phyloP scores from a whole-genome alignment of 768 basidiomycete genomes.

The Serendipita vermifera region DNA sequence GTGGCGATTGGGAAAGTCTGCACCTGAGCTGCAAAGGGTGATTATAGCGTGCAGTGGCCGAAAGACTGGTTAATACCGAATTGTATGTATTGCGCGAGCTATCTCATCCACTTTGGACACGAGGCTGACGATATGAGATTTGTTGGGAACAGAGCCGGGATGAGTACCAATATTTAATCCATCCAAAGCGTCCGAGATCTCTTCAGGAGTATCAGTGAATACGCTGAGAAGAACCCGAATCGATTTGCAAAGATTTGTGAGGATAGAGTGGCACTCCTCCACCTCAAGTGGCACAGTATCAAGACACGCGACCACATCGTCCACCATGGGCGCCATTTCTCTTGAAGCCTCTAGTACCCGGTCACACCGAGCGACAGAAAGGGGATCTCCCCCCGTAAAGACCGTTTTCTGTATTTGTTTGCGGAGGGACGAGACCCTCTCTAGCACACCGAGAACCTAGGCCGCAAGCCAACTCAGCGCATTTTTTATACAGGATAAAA shows the following conservation, averaged over 20 bases:
- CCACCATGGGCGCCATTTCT: background rate
- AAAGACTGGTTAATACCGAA: no score
- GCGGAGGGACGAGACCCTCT: background rate
- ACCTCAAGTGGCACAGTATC: constrained; percentile 1
- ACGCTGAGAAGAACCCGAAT: no score
- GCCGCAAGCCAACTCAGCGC: background rate
- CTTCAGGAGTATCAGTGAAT: no score
- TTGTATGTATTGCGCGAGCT: no score
- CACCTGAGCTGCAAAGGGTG: no score
- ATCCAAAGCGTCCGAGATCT: no score
- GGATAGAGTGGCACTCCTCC: background rate
- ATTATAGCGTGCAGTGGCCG: no score
- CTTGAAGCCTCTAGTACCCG: background rate
- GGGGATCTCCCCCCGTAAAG: background rate
- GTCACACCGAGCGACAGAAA: background rate
- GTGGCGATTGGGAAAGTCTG: no score
- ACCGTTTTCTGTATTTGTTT: constrained; percentile 6
- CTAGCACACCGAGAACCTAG: background rate
- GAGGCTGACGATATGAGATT: no score
- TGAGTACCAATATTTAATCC: no score
- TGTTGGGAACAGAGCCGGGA: no score
- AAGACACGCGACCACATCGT: constrained; percentile 1
- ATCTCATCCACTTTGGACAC: no score
- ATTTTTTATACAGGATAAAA: background rate
- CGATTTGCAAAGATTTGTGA: background rate